phyloP scores from a whole-genome alignment of 768 basidiomycete species.

The Imleria badia region DNA sequence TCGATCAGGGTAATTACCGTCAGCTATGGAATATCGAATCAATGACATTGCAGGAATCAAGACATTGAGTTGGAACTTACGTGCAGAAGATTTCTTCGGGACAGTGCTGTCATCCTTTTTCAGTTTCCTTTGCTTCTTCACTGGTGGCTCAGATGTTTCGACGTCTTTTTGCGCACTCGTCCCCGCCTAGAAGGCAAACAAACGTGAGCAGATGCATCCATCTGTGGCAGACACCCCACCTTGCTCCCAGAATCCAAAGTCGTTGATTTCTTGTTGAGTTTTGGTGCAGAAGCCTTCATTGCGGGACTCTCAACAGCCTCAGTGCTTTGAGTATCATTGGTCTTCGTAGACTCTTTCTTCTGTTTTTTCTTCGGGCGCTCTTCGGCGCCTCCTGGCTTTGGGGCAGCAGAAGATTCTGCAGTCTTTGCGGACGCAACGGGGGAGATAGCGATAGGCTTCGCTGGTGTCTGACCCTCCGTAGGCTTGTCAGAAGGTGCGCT shows the following conservation, averaged over 20 bases:
- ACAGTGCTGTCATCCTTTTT: conserved; percentile 3
- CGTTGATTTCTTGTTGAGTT: conserved; percentile 10
- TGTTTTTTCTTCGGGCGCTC: conserved; percentile 21
- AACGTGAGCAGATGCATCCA: neutral
- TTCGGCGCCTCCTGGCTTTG: neutral
- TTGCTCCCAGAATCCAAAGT: neutral
- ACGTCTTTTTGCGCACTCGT: neutral
- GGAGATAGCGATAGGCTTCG: conserved; percentile 1
- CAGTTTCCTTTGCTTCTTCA: conserved; percentile 8
- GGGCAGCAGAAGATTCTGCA: neutral
- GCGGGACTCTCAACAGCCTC: neutral
- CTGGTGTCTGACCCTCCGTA: neutral
- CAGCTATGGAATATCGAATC: conserved; percentile 1
- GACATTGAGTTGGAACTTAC: conserved; percentile 8
- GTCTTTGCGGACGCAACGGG: neutral
- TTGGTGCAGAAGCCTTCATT: conserved; percentile 7
- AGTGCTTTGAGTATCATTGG: conserved; percentile 3
- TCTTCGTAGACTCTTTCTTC: conserved; percentile 5
- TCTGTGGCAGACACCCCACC: conserved; percentile 6
- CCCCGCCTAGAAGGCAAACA: conserved; percentile 9
- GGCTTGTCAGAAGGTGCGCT: neutral
- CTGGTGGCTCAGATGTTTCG: neutral
- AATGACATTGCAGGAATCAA: neutral
- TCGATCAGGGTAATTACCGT: conserved; percentile 3
- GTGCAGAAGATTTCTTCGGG: conserved; percentile 1